Conservation (phyloP, 2,329 filamentous ascomycete genomes). For the Zymoseptoria passerinii region DNA sequence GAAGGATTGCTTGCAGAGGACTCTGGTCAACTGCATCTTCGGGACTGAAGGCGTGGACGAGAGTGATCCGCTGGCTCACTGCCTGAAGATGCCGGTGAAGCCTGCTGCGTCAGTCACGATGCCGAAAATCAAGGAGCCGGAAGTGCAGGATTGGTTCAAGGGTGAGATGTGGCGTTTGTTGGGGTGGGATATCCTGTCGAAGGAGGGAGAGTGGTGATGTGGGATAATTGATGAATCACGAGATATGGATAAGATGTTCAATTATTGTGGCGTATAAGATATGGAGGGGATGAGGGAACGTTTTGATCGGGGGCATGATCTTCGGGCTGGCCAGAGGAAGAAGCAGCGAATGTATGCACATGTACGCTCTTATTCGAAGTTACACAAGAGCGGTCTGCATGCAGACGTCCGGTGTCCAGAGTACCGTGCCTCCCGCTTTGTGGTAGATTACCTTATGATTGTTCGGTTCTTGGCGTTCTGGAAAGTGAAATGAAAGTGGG, state of each 20-base stretch:
- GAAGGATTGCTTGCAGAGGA: slow-evolving; percentile 38
- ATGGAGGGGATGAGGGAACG: too few relatives aligned
- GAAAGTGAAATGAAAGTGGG: too few relatives aligned
- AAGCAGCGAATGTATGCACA: too few relatives aligned
- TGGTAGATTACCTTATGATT: too few relatives aligned
- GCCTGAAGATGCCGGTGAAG: slow-evolving; percentile 34
- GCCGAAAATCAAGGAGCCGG: slow-evolving; percentile 32
- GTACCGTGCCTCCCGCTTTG: too few relatives aligned
- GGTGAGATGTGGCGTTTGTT: slow-evolving; percentile 49
- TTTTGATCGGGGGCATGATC: too few relatives aligned
- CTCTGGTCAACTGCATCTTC: slow-evolving; percentile 38
- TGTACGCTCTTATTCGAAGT: too few relatives aligned
- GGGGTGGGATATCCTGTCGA: slow-evolving; percentile 47
- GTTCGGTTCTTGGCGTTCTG: too few relatives aligned
- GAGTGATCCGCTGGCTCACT: slow-evolving; percentile 34
- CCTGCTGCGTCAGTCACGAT: slow-evolving; percentile 17
- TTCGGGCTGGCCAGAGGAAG: too few relatives aligned
- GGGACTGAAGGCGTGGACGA: slow-evolving; percentile 19
- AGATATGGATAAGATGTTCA: not conserved
- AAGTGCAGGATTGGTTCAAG: slow-evolving; percentile 46
- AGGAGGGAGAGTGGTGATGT: slow-evolving; percentile 11
- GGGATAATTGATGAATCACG: not conserved
- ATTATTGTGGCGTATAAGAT: slow-evolving; percentile 2
- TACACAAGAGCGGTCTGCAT: too few relatives aligned
- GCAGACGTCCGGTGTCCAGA: too few relatives aligned